Evolutionary conservation across 164 flowering plant genomes (phyloP), one percentile per base, ranked within the genome.

Genomic region (Umbilicus rupestris): DNA sequence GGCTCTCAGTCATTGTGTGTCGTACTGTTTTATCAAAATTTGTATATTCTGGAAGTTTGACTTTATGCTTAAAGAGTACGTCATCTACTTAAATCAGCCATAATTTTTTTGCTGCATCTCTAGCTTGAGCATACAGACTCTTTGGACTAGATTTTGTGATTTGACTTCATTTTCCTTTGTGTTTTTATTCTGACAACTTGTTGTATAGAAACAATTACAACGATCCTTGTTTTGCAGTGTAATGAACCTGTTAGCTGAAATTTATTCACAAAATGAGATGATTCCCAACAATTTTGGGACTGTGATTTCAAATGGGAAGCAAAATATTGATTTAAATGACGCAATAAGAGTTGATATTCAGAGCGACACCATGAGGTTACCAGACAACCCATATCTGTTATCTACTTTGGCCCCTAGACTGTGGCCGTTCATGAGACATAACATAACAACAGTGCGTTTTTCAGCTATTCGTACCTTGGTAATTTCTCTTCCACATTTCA

Each of bases 381-480:
- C 78, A 58, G 97, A 84, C 64, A 92, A 82, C 72, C 94, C 96
- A 15, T 86, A 80, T 66, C 73, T 78, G 72, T 73, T 95, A 68
- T 82, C 97, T 28, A 79, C 87, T 30, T 70, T 95, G 73, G 97
- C 99, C 28, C 99, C 99, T 45, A 78, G 99, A 37, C 77, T 95
- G 47, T 95, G 99, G 99, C 99, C 97, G 28, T 95, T 95, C 72
- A 95, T 91, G 97, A 84, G 99, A 73, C 99, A 95, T 73, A 89
- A 81, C 69, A 95, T 95, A 42, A 81, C 89, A 69, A 89, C 97
- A n/a, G 99, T 93, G 62, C 90, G 97, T 26, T 76, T 77, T 79
- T 82, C 98, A 30, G 96, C 98, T 65, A 90, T 93, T 59, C 85
- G 88, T 60, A 93, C 98, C 73, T 71, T 93, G 92, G 98, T 93